Percentiles rank a stretch among this genome's conserved stretches.
These are phyloP conservation scores for Pythium apleroticum DNA, from an alignment of 352 stramenopile genomes.

Conservation along the genomic window DNA sequence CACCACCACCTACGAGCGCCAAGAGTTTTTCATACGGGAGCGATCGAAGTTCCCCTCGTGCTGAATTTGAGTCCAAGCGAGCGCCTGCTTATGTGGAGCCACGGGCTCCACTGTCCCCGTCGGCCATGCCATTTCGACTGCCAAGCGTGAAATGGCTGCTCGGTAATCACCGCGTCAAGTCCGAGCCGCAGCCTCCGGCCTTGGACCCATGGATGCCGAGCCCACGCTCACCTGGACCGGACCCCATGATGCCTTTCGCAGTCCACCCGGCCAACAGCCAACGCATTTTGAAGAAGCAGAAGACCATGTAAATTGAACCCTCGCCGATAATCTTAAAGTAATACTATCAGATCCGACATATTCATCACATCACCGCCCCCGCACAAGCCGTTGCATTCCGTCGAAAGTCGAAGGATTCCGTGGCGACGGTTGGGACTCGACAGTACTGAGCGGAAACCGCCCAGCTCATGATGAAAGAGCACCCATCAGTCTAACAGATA, in stretches of 20 bases:
- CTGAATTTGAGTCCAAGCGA: background rate
- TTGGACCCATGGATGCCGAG: background rate
- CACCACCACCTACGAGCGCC: background rate
- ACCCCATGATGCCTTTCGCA: background rate
- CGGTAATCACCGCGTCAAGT: conserved; percentile 1
- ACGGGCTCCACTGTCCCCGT: background rate
- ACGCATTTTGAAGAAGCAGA: conserved; percentile 31
- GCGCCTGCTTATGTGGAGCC: background rate
- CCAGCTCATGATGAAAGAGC: too few relatives aligned
- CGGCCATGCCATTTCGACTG: conserved; percentile 9
- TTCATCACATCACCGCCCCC: background rate
- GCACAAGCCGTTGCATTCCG: background rate
- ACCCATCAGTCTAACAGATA: too few relatives aligned
- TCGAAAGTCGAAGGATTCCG: background rate
- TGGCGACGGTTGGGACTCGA: background rate
- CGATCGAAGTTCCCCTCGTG: background rate
- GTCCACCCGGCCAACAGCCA: conserved; percentile 1
- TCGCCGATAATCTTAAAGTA: background rate
- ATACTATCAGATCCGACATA: conserved; percentile 2
- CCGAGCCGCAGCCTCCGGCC: background rate
- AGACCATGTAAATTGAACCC: conserved; percentile 27
- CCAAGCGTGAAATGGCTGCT: conserved; percentile 22
- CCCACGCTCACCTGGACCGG: too few relatives aligned
- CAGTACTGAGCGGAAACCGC: background rate
- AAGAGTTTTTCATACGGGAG: background rate